Evolutionary conservation across 2,329 filamentous ascomycete genomes (phyloP).

Genomic region (Penicillium sp.): DNA sequence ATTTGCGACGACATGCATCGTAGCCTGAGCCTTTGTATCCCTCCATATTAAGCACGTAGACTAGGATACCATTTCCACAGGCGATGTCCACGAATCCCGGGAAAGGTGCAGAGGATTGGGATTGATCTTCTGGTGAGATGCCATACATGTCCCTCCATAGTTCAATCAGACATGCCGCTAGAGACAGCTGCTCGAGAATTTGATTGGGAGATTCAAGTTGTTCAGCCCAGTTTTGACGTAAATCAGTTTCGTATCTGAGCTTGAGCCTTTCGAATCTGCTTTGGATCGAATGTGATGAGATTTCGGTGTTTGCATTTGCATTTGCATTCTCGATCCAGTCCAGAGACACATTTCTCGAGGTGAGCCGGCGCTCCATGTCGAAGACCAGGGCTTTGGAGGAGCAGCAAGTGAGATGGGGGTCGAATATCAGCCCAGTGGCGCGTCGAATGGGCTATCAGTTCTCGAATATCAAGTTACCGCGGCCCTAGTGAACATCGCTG

Average conservation of each 20-base stretch:
- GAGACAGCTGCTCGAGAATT: slow-evolving; percentile 90
- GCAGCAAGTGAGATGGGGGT: background rate
- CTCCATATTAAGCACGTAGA: slow-evolving; percentile 77
- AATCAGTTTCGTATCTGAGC: slow-evolving; percentile 68
- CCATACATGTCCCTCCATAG: slow-evolving; percentile 85
- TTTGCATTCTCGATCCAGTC: background rate
- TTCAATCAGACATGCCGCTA: slow-evolving; percentile 90
- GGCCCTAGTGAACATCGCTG: background rate
- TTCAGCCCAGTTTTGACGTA: slow-evolving; percentile 82
- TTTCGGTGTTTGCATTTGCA: slow-evolving; percentile 61
- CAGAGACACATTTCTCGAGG: slow-evolving; percentile 3
- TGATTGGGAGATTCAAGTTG: slow-evolving; percentile 86
- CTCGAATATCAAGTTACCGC: background rate
- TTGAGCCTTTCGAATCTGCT: slow-evolving; percentile 82
- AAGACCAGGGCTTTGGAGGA: background rate
- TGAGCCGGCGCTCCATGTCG: slow-evolving; percentile 5
- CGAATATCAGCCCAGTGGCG: background rate
- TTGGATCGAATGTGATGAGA: slow-evolving; percentile 76
- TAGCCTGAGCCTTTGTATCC: slow-evolving; percentile 88
- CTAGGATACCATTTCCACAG: slow-evolving; percentile 89
- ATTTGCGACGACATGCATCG: slow-evolving; percentile 82
- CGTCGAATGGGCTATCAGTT: background rate
- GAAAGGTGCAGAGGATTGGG: slow-evolving; percentile 50
- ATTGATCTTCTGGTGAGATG: slow-evolving; percentile 24
- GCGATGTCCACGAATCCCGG: slow-evolving; percentile 95